phyloP scores from a whole-genome alignment of 2,329 filamentous ascomycete genomes.

The Venturia asperata region DNA sequence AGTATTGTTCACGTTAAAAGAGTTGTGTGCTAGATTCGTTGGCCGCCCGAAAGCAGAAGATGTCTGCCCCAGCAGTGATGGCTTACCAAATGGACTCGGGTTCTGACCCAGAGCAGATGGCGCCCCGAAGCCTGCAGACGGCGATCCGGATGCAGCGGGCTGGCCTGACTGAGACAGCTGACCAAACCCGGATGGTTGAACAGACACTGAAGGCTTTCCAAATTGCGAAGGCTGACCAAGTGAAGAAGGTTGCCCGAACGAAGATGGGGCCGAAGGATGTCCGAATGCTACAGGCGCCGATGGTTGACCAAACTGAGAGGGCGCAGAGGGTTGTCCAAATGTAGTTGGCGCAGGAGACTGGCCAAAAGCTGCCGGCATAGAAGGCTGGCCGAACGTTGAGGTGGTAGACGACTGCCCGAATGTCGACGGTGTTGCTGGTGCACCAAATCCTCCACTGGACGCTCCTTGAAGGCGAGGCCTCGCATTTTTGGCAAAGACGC shows the following conservation, averaged over 20 bases:
- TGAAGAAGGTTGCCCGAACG: slow-evolving; percentile 27
- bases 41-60: slow-evolving; percentile 22
- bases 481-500: neutral
- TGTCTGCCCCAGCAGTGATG: slow-evolving; percentile 18
- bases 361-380: slow-evolving; percentile 19
- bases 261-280: slow-evolving; percentile 19
- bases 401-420: slow-evolving; percentile 9
- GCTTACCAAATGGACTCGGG: slow-evolving; percentile 20
- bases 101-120: slow-evolving; percentile 17
- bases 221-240: slow-evolving; percentile 18
- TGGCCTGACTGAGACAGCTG: slow-evolving; percentile 18
- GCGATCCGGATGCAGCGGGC: slow-evolving; percentile 16
- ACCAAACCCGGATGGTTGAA: slow-evolving; percentile 16
- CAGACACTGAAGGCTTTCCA: slow-evolving; percentile 20
- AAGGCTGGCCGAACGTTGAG: slow-evolving; percentile 11
- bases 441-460: neutral
- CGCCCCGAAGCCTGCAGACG: slow-evolving; percentile 13
- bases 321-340: slow-evolving; percentile 14
- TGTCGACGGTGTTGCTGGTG: slow-evolving; percentile 2
- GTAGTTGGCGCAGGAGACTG: slow-evolving; percentile 13
- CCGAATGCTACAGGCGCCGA: slow-evolving; percentile 19
- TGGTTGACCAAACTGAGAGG: slow-evolving; percentile 27
- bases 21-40: slow-evolving; percentile 18
- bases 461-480: slow-evolving; percentile 1
- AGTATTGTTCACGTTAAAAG: neutral